Conservation (phyloP, 257 asterid genomes). For the Solanum pennellii region DNA sequence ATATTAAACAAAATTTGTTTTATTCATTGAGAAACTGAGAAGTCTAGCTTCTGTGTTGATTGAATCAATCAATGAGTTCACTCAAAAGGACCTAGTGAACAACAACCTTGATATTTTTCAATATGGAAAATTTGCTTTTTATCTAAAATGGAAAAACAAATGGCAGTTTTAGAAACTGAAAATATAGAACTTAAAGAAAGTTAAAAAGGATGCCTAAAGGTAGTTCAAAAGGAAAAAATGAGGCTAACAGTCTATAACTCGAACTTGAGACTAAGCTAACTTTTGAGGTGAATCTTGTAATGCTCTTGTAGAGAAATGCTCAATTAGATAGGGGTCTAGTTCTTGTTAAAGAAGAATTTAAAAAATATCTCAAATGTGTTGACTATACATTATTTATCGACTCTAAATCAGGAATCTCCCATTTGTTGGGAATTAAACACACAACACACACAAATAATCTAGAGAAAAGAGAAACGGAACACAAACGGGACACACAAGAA, state of each 20-base stretch:
- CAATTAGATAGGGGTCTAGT: neutral
- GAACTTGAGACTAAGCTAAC: too few species aligned
- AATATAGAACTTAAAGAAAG: neutral
- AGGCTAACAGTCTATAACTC: neutral
- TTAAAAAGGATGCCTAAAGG: neutral
- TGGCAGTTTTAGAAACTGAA: neutral
- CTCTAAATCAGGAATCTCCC: neutral
- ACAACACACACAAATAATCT: too few species aligned
- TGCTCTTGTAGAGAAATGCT: neutral
- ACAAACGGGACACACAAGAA: too few species aligned
- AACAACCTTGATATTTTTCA: too few species aligned
- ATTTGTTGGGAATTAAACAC: too few species aligned
- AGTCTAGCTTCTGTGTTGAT: neutral
- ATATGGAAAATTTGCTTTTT: neutral
- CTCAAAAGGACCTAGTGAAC: neutral
- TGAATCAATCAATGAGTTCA: neutral
- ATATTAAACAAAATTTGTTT: too few species aligned
- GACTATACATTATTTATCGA: neutral
- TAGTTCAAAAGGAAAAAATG: neutral
- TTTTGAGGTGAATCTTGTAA: neutral
- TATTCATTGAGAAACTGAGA: neutral
- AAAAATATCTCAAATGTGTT: neutral
- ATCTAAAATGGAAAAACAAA: neutral
- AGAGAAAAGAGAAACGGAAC: too few species aligned
- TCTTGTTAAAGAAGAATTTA: neutral